Evolutionary conservation across 305 asterid genomes (phyloP), one percentile per base, ranked within the genome.

Genomic region (Rubia balearica): DNA sequence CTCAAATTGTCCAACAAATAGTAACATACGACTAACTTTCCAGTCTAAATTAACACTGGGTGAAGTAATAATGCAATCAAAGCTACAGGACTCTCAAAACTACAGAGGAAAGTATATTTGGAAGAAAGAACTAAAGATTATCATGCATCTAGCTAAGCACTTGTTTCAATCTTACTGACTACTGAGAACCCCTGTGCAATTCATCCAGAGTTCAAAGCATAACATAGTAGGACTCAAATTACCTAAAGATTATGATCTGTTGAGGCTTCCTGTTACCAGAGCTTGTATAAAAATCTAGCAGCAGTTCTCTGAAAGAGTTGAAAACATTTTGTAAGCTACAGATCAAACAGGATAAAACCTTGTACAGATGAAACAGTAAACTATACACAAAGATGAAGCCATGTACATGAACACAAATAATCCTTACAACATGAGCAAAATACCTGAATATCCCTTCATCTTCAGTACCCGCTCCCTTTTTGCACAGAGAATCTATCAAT

Each of bases 231-330:
- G 3, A 33, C 38, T 33, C 38, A 33, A 33, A 33, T 2, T 33
- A 33, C 96, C 96, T 85, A 56, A 90, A 90, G 16, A 89, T 89
- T 17, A 90, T 87, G 7, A 90, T 87, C 6, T 86, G 87, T 6
- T 81, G 87, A 0, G 94, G 96, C 70, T 90, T 86, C 71, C 59
- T 73, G 10, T 40, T 5, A 0, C 73, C 79, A 4, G 87, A 85
- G 68, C 85, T 89, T 12, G 2, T 0, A 43, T 79, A 84, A 74
- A 83, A 90, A 41, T 90, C 96, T n/a, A 55, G 3, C 76, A 90
- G 73, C 40, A 86, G 77, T 79, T 88, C 97, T 80, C 92, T 87
- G 55, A 43, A 67, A 59, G 8, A 12, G 19, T 66, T 10, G 10
- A 62, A 70, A 22, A 63, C 21, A 56, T 4, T 4, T n/a, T 22